A percentile compares a stretch with the other conserved stretches of the same genome.
Evolutionary conservation across 176 grass and related monocot species (phyloP).

Genomic region (Musa itinerans): DNA sequence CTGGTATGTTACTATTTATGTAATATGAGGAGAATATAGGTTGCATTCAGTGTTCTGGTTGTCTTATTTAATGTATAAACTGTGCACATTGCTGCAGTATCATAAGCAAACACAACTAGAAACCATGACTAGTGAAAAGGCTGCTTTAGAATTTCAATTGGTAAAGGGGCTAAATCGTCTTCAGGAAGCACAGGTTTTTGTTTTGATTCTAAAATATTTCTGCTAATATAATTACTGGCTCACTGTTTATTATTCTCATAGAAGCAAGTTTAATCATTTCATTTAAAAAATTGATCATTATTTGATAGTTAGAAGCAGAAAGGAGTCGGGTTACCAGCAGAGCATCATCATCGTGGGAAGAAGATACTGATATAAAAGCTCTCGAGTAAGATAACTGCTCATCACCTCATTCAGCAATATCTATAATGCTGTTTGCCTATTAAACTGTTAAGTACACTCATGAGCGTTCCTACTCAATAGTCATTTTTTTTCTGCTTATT

Average conservation of each 20-base stretch:
- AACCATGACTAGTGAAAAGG: conserved; percentile 87
- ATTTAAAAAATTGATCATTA: not conserved
- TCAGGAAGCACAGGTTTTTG: conserved; percentile 85
- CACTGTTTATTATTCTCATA: not conserved
- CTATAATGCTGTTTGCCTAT: not conserved
- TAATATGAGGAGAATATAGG: not conserved
- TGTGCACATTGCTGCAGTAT: conserved; percentile 53
- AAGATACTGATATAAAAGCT: conserved; percentile 96
- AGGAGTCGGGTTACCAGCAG: conserved; percentile 61
- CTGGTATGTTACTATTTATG: conserved; percentile 46
- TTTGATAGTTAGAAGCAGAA: conserved; percentile 84
- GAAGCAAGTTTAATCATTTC: not conserved
- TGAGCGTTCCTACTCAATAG: not conserved
- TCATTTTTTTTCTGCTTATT: not conserved
- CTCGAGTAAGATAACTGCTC: conserved; percentile 46
- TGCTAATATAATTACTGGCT: not conserved
- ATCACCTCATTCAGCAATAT: conserved; percentile 9
- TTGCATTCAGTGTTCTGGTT: conserved; percentile 2
- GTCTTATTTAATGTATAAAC: conserved; percentile 5
- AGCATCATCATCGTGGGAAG: conserved; percentile 83
- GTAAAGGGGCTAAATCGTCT: conserved; percentile 80
- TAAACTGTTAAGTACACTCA: not conserved
- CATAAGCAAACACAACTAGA: conserved; percentile 99
- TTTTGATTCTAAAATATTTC: not conserved
- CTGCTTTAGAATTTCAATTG: conserved; percentile 85